Evolutionary conservation across 2,329 filamentous ascomycete species (phyloP), one percentile per base, ranked within the genome.

Genomic region (Leptographium flavum): DNA sequence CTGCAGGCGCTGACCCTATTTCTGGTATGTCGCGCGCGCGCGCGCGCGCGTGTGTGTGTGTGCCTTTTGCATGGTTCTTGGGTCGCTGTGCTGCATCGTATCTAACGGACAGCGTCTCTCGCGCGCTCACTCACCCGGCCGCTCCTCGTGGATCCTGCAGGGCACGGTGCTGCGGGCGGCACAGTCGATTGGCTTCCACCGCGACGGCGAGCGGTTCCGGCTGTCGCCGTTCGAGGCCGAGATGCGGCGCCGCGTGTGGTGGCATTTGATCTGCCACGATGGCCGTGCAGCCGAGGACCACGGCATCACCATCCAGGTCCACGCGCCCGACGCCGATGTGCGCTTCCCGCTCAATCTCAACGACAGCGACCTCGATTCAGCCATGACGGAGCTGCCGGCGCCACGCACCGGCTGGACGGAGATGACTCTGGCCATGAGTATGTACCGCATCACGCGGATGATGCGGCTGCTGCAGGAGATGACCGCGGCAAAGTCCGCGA

Each of bases 311-410:
- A 35, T 52, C 11, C 21, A 31, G 22, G 17, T 33, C 13, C 64
- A 69, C 50, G 65, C 69, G 1, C 66, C 21, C 1, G 10, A 63
- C 1, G 21, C 31, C 5, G 69, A 73, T 41, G 69, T 67, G 0
- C 65, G 67, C 43, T 63, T 71, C 59, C 69, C 71, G 7, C 57
- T 70, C 7, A 76, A 76, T 45, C 57, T 74, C 43, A 68, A 74
- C 47, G 72, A 76, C 48, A 53, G 50, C 25, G 68, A 70, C 35
- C 55, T 75, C 3, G 52, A 57, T 11, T 67, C 69, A 1, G 56
- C 57, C n/a, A 68, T 67, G 62, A 59, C 53, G 7, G 61, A 63
- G 0, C 63, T 68, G 15, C 51, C 52, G 21, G 64, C 68, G 0
- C 46, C 60, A 6, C 64, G 67, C 13, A 58, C 66, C 14, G 65